Evolutionary conservation across 805 yeast species (phyloP), one percentile per base, ranked within the genome.

Genomic region (Yamadazyma scolyti): DNA sequence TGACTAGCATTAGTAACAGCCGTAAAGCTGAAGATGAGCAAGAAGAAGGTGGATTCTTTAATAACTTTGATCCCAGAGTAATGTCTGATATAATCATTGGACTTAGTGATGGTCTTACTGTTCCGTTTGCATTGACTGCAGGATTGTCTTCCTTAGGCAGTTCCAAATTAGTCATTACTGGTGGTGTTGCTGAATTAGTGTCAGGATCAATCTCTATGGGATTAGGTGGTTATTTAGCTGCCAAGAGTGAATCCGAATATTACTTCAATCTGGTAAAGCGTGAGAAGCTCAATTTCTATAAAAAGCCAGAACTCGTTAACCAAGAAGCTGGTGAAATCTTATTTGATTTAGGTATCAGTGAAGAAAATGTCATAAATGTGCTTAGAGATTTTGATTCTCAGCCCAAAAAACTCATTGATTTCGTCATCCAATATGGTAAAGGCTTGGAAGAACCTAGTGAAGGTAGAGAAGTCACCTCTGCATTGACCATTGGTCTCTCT

Each of bases 121-220:
- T 90, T 23, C 98, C 98, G n/a, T 90, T 90, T 69, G 98, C 98
- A 2, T 72, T 93, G 46, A 93, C 97, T 1, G 97, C 98, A 0
- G 98, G 97, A 28, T 71, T 90, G 34, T 82, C 95, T 1, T 81
- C 94, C 1, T 71, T 90, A 31, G 98, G 98, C 31, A 84, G 86
- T 56, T 68, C 96, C 11, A 82, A 76, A 55, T 73, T 90, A 42
- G 98, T 90, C 30, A 88, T 90, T 39, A 88, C 97, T 16, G 98
- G 97, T 70, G 98, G 97, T 15, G 76, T 90, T 73, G 97, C 97
- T 7, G 98, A 90, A 65, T 75, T 90, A 45, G 94, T 90, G 3
- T 84, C 96, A 5, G 98, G 98, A 28, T 95, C 97, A 26, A 89
- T 90, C 31, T 83, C 95, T 17, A 90, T 90, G 98, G 97, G 98